Percentiles rank a stretch among this genome's conserved stretches.
phyloP scores from a whole-genome alignment of 495 filamentous ascomycete genomes.

The Hypoxylon fragiforme region DNA sequence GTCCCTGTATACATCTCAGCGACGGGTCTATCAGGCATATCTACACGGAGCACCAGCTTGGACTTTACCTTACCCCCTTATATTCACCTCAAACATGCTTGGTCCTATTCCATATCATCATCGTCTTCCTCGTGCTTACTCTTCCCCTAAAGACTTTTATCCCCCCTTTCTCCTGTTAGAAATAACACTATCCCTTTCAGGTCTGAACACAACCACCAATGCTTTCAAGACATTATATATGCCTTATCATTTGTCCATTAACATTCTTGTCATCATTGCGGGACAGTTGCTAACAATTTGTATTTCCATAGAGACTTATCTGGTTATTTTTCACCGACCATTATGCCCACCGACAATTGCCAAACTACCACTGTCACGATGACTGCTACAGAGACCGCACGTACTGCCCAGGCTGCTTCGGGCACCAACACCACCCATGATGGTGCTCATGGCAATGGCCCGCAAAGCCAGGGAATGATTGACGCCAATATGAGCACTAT shows the following conservation, averaged over 20 bases:
- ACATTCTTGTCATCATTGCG: background rate
- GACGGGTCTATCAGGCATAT: no score
- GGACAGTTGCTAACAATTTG: background rate
- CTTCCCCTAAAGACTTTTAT: no score
- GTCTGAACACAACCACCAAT: no score
- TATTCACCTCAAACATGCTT: no score
- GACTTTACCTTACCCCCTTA: no score
- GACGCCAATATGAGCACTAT: constrained; percentile 37
- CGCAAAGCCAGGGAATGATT: constrained; percentile 17
- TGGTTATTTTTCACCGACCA: constrained; percentile 4
- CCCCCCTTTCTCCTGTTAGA: no score
- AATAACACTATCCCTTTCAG: no score
- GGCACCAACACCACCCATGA: constrained; percentile 18
- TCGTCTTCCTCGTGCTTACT: no score
- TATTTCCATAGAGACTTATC: constrained; percentile 10
- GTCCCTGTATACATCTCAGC: no score
- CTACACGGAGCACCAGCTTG: no score
- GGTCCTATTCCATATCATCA: no score
- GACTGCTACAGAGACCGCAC: background rate
- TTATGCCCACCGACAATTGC: constrained; percentile 12
- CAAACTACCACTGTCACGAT: background rate
- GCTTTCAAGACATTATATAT: no score
- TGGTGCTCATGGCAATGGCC: constrained; percentile 10
- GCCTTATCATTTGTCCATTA: background rate
- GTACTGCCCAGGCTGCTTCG: constrained; percentile 3